A percentile compares a stretch with the other conserved stretches of the same genome.
These are phyloP conservation scores for Barnettozyma wickerhamii DNA, from an alignment of 805 yeast species.

Conservation along the genomic window DNA sequence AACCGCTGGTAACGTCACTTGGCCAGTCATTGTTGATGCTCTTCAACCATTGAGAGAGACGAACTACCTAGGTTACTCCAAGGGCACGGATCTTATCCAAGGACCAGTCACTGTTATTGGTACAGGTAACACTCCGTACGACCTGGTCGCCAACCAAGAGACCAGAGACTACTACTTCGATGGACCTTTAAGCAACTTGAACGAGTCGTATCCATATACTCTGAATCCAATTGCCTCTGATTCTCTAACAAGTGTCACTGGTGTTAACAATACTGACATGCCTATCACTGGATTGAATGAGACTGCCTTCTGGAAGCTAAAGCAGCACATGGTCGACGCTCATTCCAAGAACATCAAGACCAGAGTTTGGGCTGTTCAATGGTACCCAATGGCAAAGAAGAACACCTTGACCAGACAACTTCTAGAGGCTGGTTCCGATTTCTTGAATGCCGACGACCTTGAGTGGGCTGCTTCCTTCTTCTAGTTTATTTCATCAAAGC, in stretches of 20 bases:
- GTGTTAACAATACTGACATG: conserved; percentile 8
- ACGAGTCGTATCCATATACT: conserved; percentile 22
- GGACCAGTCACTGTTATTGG: conserved; percentile 64
- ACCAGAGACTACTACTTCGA: conserved; percentile 43
- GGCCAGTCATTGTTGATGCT: conserved; percentile 42
- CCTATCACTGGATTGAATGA: conserved; percentile 30
- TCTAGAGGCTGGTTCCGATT: conserved; percentile 47
- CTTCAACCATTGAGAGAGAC: conserved; percentile 47
- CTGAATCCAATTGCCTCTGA: conserved; percentile 41
- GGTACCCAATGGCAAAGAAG: conserved; percentile 56
- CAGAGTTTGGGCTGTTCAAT: conserved; percentile 69
- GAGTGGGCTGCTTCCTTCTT: conserved; percentile 28
- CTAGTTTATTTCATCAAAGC: too few relatives aligned
- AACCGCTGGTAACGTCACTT: conserved; percentile 44
- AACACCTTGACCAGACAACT: conserved; percentile 48
- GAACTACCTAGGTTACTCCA: conserved; percentile 46
- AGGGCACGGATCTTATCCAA: conserved; percentile 31
- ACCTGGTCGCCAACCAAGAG: conserved; percentile 27
- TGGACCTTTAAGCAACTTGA: conserved; percentile 38
- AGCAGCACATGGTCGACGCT: conserved; percentile 32
- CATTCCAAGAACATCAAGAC: conserved; percentile 51
- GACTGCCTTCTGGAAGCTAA: conserved; percentile 32
- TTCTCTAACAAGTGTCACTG: conserved; percentile 32
- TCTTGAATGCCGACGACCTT: conserved; percentile 64
- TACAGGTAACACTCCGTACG: conserved; percentile 65